Base-by-base conservation (phyloP, 2,329 filamentous ascomycete species). In the Sporothrix dimorphospora region DNA sequence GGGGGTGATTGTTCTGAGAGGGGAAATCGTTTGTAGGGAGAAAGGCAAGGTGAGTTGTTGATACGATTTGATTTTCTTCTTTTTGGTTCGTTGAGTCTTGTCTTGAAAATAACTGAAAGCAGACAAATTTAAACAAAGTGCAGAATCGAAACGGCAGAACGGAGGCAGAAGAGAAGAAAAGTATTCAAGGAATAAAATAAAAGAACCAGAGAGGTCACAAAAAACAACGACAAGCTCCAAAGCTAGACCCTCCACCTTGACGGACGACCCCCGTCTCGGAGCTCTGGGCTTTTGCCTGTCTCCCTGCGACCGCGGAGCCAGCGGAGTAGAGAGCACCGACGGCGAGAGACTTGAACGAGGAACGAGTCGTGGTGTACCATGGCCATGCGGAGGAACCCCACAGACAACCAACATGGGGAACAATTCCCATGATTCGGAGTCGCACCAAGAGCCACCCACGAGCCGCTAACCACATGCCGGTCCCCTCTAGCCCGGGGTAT, bases 291-390 rank as follows among this genome's bases (percentile, higher is more conserved):
- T 42, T 63, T 34, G 42, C 4, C 34, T 8, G 21, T 19, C 30
- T 2, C 27, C n/a, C 61, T 66, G 61, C 40, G 61, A 66, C 61
- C 40, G 12, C 40, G 40, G 61, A 65, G 40, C 30, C 40, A 47
- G 40, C 40, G 40, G 61, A 47, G 61, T 5, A 66, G 24, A 4
- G 9, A n/a, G 21, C 21, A 14, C 61, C 61, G 61, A 42, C 57
- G 21, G 21, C 21, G 5, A 27, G 14, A 1, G 12, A 55, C 3
- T 6, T 6, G 6, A 6, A 3, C 30, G 30, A 34, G 3, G 6
- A 3, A 34, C 30, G 3, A 24, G 9, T 53, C 2, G 49, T 24
- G 45, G n/a, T n/a, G n/a, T n/a, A n/a, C n/a, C n/a, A n/a, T 24
- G 1, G 49, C 21, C n/a, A n/a, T 59, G 53, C 27, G 55, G 55